Conservation (phyloP, 345 rosid species). For the Barbarea vulgaris region DNA sequence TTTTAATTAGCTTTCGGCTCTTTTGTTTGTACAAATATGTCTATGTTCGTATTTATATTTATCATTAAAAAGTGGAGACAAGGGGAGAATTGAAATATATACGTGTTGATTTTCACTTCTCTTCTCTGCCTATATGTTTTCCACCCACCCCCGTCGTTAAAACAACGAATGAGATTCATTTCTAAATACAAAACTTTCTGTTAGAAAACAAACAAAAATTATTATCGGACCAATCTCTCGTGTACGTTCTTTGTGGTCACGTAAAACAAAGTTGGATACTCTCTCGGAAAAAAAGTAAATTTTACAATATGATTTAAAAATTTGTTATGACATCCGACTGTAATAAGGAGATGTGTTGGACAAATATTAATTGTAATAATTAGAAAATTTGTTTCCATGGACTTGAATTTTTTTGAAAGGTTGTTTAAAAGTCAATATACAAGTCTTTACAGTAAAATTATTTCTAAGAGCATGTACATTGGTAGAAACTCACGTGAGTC, state of each 20-base stretch:
- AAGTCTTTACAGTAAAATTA: too few species aligned
- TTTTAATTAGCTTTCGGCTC: slow-evolving; percentile 14
- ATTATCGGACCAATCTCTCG: not conserved
- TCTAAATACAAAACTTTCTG: not conserved
- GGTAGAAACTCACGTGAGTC: too few species aligned
- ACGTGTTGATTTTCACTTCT: not conserved
- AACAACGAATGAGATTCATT: not conserved
- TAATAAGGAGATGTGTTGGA: too few species aligned
- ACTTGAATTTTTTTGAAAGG: too few species aligned
- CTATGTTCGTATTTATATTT: slow-evolving; percentile 11
- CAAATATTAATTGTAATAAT: too few species aligned
- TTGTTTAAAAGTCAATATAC: too few species aligned
- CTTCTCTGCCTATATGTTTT: not conserved
- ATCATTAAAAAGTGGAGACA: slow-evolving; percentile 17
- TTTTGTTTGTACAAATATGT: slow-evolving; percentile 31
- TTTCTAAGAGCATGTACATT: too few species aligned
- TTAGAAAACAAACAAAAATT: not conserved
- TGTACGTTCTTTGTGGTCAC: not conserved
- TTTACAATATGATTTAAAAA: too few species aligned
- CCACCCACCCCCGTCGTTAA: not conserved
- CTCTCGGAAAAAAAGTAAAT: too few species aligned
- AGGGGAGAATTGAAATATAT: not conserved
- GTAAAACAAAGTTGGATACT: too few species aligned
- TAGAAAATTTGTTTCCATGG: too few species aligned
- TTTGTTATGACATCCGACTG: too few species aligned